Base-by-base conservation (phyloP, 2,329 filamentous ascomycete species). In the Xylaria arbuscula region DNA sequence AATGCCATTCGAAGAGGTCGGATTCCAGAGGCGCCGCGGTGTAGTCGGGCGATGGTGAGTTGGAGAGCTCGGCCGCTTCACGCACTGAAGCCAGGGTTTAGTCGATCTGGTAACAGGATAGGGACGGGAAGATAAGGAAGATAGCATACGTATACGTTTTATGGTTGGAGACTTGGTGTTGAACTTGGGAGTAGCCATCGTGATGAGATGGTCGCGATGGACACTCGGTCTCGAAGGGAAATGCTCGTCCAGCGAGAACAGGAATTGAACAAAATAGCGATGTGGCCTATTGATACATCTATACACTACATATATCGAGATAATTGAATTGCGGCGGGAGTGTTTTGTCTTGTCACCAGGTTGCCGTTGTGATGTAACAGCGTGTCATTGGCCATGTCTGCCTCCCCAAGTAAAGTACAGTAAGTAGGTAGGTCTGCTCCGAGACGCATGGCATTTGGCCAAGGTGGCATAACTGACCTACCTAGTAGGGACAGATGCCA, bases 1-100 rank as follows among this genome's bases (percentile, higher is more conserved):
- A 99, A 84, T 99, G 96, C 96, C 96, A 99, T 82, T 98, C 94
- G 82, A 97, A 97, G 62, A 99, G 90, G 81, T 98, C 94, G 38
- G 89, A 86, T 78, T 98, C 95, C 70, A 95, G 88, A 0, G 96
- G 96, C 3, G 90, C 86, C 48, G 95, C 96, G 74, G 91, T 89
- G 81, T 95, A 97, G 83, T 97, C 93, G 62, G 92, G 85, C 2
- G 93, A 96, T 4, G 95, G 93, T 45, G 92, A 87, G 67, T 85
- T 86, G 69, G 93, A 90, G 64, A 99, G 88, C 79, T 98, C 96
- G 67, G 92, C 87, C 66, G 95, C 94, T 89, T 98, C 96, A 81
- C 93, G 93, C 77, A 98, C 91, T 51, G 78, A 51, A 75, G 59
- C 15, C 45, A 24, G 38, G 42, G 17, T 7, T 54, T 2, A 10